Evolutionary conservation across 352 stramenopile species (phyloP).

Genomic region (Pythium volutum): DNA sequence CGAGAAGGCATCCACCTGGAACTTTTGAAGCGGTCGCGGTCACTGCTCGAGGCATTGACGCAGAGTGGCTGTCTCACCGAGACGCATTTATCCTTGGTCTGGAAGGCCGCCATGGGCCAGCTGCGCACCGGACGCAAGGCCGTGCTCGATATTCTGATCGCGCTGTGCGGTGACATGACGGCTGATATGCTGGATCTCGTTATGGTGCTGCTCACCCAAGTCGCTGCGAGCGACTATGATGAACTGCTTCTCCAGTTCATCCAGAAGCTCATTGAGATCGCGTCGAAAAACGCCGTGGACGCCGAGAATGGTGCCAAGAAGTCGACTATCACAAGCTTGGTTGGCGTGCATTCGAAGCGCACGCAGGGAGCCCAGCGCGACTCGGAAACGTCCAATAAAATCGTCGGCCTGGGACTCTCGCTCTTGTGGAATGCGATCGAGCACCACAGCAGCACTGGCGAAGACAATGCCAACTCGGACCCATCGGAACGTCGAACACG

Average conservation of each 20-base stretch:
- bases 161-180: slow-evolving; percentile 58
- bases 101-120: slow-evolving; percentile 67
- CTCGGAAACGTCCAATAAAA: slow-evolving; percentile 66
- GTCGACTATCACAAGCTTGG: slow-evolving; percentile 54
- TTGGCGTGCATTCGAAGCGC: slow-evolving; percentile 42
- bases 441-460: slow-evolving; percentile 14
- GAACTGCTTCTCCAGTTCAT: slow-evolving; percentile 78
- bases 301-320: slow-evolving; percentile 73
- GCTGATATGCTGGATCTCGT: slow-evolving; percentile 78
- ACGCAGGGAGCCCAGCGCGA: slow-evolving; percentile 62
- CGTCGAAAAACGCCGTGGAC: slow-evolving; percentile 67
- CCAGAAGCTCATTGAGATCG: slow-evolving; percentile 69
- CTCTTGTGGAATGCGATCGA: slow-evolving; percentile 74
- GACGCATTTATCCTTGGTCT: slow-evolving; percentile 68
- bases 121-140: slow-evolving; percentile 64
- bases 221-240: slow-evolving; percentile 67
- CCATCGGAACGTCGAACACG: background rate
- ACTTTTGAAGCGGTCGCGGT: slow-evolving; percentile 73
- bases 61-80: slow-evolving; percentile 56
- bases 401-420: slow-evolving; percentile 69
- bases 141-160: slow-evolving; percentile 71
- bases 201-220: slow-evolving; percentile 70
- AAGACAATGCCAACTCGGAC: background rate
- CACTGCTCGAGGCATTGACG: slow-evolving; percentile 66
- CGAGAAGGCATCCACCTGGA: slow-evolving; percentile 80